Conservation (phyloP, 139 green algal genomes). For the Tetradesmus obliquus region DNA sequence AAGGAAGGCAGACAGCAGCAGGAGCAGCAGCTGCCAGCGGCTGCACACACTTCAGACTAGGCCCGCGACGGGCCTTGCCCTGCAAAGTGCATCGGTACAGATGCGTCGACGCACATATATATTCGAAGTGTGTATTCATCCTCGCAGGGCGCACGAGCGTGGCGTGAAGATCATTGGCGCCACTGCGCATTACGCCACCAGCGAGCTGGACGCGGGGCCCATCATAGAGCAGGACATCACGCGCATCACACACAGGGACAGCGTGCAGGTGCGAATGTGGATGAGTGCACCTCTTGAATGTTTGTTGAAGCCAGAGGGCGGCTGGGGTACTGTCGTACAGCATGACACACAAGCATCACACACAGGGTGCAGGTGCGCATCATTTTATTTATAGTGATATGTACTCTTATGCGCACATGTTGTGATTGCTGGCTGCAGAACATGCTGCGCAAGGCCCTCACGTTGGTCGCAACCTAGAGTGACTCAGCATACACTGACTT, state of each 20-base stretch:
- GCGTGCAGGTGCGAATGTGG: slow-evolving; percentile 47
- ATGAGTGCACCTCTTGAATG: slow-evolving; percentile 29
- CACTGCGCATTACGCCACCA: slow-evolving; percentile 86
- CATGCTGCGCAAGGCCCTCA: background rate
- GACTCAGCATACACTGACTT: too few species aligned
- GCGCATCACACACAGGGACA: slow-evolving; percentile 81
- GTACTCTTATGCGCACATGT: background rate
- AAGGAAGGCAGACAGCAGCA: background rate
- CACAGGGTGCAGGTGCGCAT: slow-evolving; percentile 56
- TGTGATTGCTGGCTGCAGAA: background rate
- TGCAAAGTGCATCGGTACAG: too few species aligned
- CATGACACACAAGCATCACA: slow-evolving; percentile 77
- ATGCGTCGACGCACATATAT: too few species aligned
- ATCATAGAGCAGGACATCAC: slow-evolving; percentile 74
- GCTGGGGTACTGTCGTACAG: background rate
- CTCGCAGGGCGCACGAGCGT: slow-evolving; percentile 62
- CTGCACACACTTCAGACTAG: too few species aligned
- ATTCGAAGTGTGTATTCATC: too few species aligned
- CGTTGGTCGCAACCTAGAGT: too few species aligned
- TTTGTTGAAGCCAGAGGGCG: too few species aligned
- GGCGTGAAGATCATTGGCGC: slow-evolving; percentile 90
- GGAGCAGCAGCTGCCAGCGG: too few species aligned
- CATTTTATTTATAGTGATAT: background rate
- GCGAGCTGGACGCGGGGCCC: slow-evolving; percentile 58
- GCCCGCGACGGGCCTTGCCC: too few species aligned